Evolutionary conservation across 768 basidiomycete genomes (phyloP), one percentile per base, ranked within the genome.

Genomic region (Mycena polygramma): DNA sequence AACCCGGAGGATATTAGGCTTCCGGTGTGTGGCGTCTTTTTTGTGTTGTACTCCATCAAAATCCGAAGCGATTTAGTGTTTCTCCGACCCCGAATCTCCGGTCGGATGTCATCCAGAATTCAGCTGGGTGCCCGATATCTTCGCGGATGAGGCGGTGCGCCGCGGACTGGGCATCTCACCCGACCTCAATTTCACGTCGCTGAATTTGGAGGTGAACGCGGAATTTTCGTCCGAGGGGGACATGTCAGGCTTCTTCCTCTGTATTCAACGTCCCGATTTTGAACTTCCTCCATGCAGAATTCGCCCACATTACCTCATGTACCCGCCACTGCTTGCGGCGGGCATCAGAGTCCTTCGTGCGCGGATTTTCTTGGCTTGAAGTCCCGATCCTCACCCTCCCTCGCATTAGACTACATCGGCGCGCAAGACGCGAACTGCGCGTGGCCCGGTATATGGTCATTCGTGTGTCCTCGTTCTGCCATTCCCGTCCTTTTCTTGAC

Each of bases 381-480:
- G 36, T 30, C 10, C 8, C 22, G 20, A 24, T 26, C 6, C 30
- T 4, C 6, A 53, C 43, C 19, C 48, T 48, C 24, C 24, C 19
- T 26, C n/a, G 36, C 19, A 14, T 17, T 45, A 81, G 80, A 80
- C 61, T 79, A 76, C 41, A 66, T 81, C 36, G 79, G 80, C 17
- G 74, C 74, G 11, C 72, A 74, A 22, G 79, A 79, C 60, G 77
- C 75, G 4, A 81, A 79, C 64, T 78, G 77, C 64, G 75, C 76
- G n/a, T 79, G 77, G 78, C 45, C 45, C 4, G 45, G 45, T 2
- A 20, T 46, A 14, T 17, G 7, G 7, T 46, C 45, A 7, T 46
- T 46, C 45, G 45, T 46, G 19, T 19, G 45, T 7, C 15, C 7
- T 46, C 30, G 30, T 6, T 30, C 2, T 30, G 30, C 30, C 30